These are phyloP conservation scores for Suillus lakei DNA, from an alignment of 768 basidiomycete genomes.

Conservation along the genomic window DNA sequence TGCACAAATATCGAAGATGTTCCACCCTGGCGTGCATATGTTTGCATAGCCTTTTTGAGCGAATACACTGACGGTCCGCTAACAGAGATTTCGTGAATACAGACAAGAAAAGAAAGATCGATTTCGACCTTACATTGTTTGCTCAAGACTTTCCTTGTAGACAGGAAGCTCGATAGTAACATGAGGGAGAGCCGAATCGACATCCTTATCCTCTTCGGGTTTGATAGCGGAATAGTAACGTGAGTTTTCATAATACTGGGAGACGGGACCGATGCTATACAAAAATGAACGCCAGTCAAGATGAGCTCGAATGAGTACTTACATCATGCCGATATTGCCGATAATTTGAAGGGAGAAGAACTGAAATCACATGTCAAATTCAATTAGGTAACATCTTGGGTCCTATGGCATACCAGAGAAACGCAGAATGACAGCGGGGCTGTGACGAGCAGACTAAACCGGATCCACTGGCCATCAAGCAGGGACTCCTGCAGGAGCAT, in stretches of 20 bases:
- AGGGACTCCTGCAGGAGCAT: slow-evolving; percentile 69
- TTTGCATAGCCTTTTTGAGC: slow-evolving; percentile 84
- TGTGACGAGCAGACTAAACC: slow-evolving; percentile 70
- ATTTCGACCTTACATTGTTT: slow-evolving; percentile 68
- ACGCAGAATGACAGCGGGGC: slow-evolving; percentile 78
- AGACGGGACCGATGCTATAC: slow-evolving; percentile 79
- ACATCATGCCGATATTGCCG: slow-evolving; percentile 69
- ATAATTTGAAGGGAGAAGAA: slow-evolving; percentile 78
- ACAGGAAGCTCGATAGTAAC: slow-evolving; percentile 85
- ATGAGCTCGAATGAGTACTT: slow-evolving; percentile 29
- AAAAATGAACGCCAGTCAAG: slow-evolving; percentile 11
- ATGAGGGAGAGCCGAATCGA: slow-evolving; percentile 71
- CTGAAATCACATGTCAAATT: slow-evolving; percentile 35
- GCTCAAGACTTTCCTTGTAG: slow-evolving; percentile 84
- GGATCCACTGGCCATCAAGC: slow-evolving; percentile 62
- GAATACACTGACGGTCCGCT: slow-evolving; percentile 74
- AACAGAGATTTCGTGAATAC: neutral
- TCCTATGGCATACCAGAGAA: slow-evolving; percentile 57
- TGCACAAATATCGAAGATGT: slow-evolving; percentile 77
- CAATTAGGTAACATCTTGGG: slow-evolving; percentile 6
- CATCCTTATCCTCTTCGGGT: slow-evolving; percentile 62
- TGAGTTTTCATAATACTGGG: slow-evolving; percentile 86
- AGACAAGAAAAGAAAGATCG: neutral
- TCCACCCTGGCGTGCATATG: slow-evolving; percentile 85
- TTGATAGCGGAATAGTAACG: slow-evolving; percentile 77